Evolutionary conservation across 768 basidiomycete genomes (phyloP).

Genomic region (Brasilioporus rufonigricans): DNA sequence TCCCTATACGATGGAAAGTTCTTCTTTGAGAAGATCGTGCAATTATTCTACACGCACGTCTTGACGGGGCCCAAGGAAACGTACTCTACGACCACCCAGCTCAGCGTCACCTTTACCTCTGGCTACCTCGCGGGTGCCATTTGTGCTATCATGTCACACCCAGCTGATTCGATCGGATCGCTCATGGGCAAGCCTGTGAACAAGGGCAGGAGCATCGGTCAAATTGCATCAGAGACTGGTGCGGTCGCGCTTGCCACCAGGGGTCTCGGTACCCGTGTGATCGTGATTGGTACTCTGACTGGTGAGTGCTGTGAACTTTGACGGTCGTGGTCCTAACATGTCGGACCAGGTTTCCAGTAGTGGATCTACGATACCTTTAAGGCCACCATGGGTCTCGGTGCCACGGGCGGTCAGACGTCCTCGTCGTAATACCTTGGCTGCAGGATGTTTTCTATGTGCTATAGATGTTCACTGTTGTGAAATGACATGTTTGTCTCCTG

Average conservation of each 20-base stretch:
- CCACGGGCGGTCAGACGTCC: constrained; percentile 70
- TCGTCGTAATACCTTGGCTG: neutral
- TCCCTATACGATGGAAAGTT: constrained; percentile 98
- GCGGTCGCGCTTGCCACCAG: constrained; percentile 65
- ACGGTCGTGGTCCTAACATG: neutral
- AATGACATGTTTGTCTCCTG: neutral
- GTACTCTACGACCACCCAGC: constrained; percentile 80
- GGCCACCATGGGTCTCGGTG: constrained; percentile 78
- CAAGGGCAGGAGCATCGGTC: constrained; percentile 74
- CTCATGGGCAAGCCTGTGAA: constrained; percentile 88
- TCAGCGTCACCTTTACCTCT: constrained; percentile 83
- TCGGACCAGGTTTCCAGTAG: constrained; percentile 77
- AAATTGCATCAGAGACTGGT: constrained; percentile 72
- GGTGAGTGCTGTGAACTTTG: constrained; percentile 27
- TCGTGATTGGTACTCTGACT: constrained; percentile 73
- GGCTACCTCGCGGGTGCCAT: constrained; percentile 93
- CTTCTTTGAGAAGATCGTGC: constrained; percentile 89
- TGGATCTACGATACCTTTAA: constrained; percentile 94
- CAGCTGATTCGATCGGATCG: constrained; percentile 90
- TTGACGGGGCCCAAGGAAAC: constrained; percentile 76
- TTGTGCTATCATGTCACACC: constrained; percentile 95
- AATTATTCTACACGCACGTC: constrained; percentile 85
- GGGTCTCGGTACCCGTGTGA: constrained; percentile 82
- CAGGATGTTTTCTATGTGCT: neutral
- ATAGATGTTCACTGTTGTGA: neutral